Percentiles rank a stretch among this genome's conserved stretches.
Conservation (phyloP, 2,329 filamentous ascomycete genomes). For the Sclerotiophoma versabilis region DNA sequence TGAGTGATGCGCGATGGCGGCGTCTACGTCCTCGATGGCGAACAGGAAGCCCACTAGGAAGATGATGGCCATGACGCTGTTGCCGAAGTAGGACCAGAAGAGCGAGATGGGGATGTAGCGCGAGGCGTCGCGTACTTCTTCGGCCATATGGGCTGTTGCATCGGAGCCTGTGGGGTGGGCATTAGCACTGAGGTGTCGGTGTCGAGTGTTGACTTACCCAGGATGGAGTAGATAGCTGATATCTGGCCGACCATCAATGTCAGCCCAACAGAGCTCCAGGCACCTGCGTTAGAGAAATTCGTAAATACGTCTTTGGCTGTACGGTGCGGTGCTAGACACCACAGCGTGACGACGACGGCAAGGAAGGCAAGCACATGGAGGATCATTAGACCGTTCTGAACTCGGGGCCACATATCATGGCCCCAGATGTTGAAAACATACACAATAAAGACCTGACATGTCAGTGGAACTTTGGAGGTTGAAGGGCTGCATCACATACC, state of each 20-base stretch:
- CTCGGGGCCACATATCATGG: slow-evolving; percentile 43
- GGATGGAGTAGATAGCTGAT: slow-evolving; percentile 6
- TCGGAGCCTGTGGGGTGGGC: slow-evolving; percentile 29
- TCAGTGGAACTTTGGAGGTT: slow-evolving; percentile 23
- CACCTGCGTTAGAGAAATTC: slow-evolving; percentile 54
- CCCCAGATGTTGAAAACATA: slow-evolving; percentile 54
- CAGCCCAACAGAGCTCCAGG: slow-evolving; percentile 38
- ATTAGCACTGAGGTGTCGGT: background rate
- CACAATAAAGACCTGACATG: slow-evolving; percentile 30
- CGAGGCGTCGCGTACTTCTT: slow-evolving; percentile 49
- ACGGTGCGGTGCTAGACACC: slow-evolving; percentile 40
- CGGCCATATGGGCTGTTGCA: slow-evolving; percentile 48
- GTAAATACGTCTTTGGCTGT: slow-evolving; percentile 53
- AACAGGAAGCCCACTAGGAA: slow-evolving; percentile 50
- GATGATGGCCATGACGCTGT: slow-evolving; percentile 42
- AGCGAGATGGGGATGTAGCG: slow-evolving; percentile 45
- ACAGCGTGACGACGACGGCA: slow-evolving; percentile 52
- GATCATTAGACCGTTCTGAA: slow-evolving; percentile 35
- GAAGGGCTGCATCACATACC: slow-evolving; percentile 16
- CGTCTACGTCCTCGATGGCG: slow-evolving; percentile 37
- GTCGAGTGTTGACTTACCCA: slow-evolving; percentile 14
- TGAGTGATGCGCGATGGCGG: slow-evolving; percentile 35
- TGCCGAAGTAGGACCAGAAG: slow-evolving; percentile 47
- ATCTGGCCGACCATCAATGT: slow-evolving; percentile 5
- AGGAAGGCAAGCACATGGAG: slow-evolving; percentile 60